Evolutionary conservation across 2,329 filamentous ascomycete species (phyloP).

Genomic region (Apiospora sp.): DNA sequence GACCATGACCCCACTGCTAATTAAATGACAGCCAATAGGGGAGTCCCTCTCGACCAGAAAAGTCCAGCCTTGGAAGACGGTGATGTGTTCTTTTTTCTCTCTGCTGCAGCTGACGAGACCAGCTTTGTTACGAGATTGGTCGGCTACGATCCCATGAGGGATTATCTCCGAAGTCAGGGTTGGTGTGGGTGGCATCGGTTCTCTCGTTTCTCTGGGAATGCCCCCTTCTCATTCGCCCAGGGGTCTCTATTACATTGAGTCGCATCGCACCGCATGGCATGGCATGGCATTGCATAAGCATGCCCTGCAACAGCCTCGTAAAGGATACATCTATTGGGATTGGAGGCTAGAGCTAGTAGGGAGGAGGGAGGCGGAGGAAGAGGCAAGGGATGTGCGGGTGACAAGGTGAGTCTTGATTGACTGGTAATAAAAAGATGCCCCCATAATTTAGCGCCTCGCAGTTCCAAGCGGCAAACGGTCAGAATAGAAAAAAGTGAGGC

Average conservation of each 20-base stretch:
- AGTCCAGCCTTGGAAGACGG: background rate
- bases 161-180: conserved; percentile 40
- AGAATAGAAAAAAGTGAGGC: conserved; percentile 8
- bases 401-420: background rate
- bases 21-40: conserved; percentile 10
- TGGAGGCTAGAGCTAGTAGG: background rate
- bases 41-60: background rate
- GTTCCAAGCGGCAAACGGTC: conserved; percentile 17
- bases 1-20: background rate
- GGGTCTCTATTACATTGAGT: conserved; percentile 12
- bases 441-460: conserved; percentile 21
- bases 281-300: conserved; percentile 31
- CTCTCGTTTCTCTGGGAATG: background rate
- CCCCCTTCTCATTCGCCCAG: conserved; percentile 16
- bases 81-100: conserved; percentile 20
- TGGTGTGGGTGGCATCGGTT: conserved; percentile 25
- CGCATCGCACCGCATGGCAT: conserved; percentile 24
- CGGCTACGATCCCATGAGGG: conserved; percentile 32
- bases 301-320: conserved; percentile 47
- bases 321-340: conserved; percentile 30
- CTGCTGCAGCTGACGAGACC: conserved; percentile 22
- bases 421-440: background rate
- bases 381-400: conserved; percentile 20
- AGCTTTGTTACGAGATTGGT: conserved; percentile 15
- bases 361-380: conserved; percentile 32